These are phyloP conservation scores for Wickerhamiella allomyrinae DNA, from an alignment of 805 yeast genomes.

Conservation along the genomic window DNA sequence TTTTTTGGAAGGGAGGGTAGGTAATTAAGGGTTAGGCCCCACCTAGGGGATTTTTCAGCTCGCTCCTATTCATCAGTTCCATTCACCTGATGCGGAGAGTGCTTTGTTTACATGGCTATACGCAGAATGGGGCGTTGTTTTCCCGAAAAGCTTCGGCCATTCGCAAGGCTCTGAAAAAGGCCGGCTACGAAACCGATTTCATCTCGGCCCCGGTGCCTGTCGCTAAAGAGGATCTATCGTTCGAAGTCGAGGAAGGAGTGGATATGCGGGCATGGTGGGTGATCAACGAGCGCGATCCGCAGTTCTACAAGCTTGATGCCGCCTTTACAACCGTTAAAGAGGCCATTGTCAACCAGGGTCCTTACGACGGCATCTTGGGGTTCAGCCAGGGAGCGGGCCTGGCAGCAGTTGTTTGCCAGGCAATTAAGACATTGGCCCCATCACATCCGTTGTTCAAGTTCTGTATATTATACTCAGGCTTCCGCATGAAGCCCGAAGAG, in stretches of 20 bases:
- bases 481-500: constrained; percentile 19
- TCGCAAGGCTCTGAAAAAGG: constrained; percentile 54
- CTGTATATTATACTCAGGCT: constrained; percentile 64
- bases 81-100: constrained; percentile 30
- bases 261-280: constrained; percentile 65
- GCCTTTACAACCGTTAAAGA: constrained; percentile 39
- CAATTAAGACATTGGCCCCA: constrained; percentile 37
- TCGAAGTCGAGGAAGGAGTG: constrained; percentile 29
- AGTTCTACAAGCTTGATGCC: constrained; percentile 23
- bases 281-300: constrained; percentile 29
- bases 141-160: constrained; percentile 83
- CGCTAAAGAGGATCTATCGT: constrained; percentile 59
- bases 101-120: constrained; percentile 71
- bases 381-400: constrained; percentile 93
- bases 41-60: neutral
- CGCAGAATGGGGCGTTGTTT: constrained; percentile 71
- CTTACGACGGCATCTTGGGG: constrained; percentile 79
- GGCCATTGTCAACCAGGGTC: constrained; percentile 51
- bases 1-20: neutral
- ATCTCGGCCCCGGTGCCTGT: constrained; percentile 65
- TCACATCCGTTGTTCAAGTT: constrained; percentile 45
- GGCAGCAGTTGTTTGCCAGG: constrained; percentile 51
- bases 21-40: neutral
- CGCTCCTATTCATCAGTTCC: neutral
- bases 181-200: constrained; percentile 58